A percentile compares a stretch with the other conserved stretches of the same genome.
Conservation (phyloP, 345 rosid species). For the Laguncularia racemosa region DNA sequence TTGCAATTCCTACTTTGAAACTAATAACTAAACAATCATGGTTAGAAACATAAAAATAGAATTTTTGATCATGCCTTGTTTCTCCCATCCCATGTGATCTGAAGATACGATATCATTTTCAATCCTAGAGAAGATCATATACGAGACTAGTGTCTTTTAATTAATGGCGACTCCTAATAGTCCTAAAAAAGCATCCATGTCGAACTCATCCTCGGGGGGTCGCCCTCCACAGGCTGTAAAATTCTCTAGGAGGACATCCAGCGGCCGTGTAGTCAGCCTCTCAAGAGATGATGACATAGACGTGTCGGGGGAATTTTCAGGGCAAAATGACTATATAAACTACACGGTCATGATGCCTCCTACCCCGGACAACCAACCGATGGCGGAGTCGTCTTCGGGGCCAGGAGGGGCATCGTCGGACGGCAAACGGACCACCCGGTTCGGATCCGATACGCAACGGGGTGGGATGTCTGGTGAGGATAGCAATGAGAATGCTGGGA, state of each 20-base stretch:
- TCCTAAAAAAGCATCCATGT: constrained; percentile 30
- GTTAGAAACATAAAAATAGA: too few species aligned
- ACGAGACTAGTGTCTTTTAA: constrained; percentile 1
- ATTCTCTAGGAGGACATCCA: constrained; percentile 55
- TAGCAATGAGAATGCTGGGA: constrained; percentile 12
- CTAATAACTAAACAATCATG: too few species aligned
- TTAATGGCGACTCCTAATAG: constrained; percentile 27
- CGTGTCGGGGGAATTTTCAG: constrained; percentile 51
- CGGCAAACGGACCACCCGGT: constrained; percentile 16
- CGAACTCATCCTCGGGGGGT: constrained; percentile 27
- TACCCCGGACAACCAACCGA: constrained; percentile 91
- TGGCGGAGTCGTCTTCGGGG: constrained; percentile 21
- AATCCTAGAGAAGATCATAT: neutral
- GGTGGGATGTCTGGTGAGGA: constrained; percentile 9
- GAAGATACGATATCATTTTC: neutral
- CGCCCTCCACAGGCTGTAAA: constrained; percentile 53
- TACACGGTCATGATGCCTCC: constrained; percentile 96
- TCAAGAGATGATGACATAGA: constrained; percentile 76
- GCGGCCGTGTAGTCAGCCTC: constrained; percentile 59
- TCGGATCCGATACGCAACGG: constrained; percentile 18
- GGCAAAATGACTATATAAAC: constrained; percentile 70
- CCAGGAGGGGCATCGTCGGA: constrained; percentile 23
- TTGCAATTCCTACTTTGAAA: too few species aligned
- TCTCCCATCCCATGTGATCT: too few species aligned
- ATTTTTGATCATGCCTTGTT: too few species aligned